phyloP scores from a whole-genome alignment of 2,329 filamentous ascomycete genomes.

The Sarocladiaceae sp. region DNA sequence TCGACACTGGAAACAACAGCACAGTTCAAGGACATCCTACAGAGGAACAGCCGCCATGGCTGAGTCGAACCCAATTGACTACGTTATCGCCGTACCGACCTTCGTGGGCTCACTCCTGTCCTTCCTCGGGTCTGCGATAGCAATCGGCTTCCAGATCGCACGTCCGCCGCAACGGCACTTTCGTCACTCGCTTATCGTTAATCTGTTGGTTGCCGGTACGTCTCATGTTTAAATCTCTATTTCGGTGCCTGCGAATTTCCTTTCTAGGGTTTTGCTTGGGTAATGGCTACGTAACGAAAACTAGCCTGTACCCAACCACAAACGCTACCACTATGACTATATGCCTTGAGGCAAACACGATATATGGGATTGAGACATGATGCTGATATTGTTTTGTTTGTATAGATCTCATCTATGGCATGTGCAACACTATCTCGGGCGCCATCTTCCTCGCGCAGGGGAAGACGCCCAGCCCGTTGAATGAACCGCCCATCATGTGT shows the following conservation, averaged over 20 bases:
- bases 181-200: conserved; percentile 11
- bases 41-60: conserved; percentile 12
- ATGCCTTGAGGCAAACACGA: no score
- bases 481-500: conserved; percentile 4
- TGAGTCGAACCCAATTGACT: conserved; percentile 10
- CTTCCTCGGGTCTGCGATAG: conserved; percentile 13
- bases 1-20: no score
- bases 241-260: no score
- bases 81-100: conserved; percentile 12
- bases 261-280: no score
- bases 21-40: background rate
- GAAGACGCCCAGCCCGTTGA: conserved; percentile 4
- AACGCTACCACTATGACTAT: no score
- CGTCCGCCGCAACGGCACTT: conserved; percentile 12
- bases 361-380: no score
- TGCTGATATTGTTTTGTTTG: background rate
- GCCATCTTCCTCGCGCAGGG: conserved; percentile 8
- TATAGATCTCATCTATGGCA: conserved; percentile 13
- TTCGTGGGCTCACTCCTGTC: conserved; percentile 13
- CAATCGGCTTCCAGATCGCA: conserved; percentile 12
- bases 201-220: conserved; percentile 11
- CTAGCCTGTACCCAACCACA: no score
- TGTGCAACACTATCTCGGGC: conserved; percentile 11
- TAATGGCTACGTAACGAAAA: background rate
- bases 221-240: background rate